Evolutionary conservation across 1,139 yeast genomes (phyloP), one percentile per base, ranked within the genome.

Genomic region (Geotrichum citri-aurantii): DNA sequence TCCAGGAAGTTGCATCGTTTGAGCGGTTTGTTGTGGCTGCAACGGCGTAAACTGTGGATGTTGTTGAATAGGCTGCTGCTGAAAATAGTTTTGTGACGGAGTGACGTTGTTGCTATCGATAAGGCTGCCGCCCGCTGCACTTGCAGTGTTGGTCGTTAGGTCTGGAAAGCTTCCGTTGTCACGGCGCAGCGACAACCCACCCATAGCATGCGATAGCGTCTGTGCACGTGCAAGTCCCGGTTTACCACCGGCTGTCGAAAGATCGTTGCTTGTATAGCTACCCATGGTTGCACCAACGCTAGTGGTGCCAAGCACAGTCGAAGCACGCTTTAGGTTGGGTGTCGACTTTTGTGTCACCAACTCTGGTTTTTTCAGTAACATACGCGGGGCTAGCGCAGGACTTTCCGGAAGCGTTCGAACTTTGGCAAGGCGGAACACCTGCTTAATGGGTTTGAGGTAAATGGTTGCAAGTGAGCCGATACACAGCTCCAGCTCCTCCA

Each of bases 391-490:
- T 54, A 88, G 73, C 0, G 92, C 93, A 0, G 93, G 89, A 50
- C 91, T 84, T 10, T 72, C 69, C 0, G 82, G 78, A 33, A 92
- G 72, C 23, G 71, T 68, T 60, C 80, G 84, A 3, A 79, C 74
- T 64, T 81, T 85, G 1, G 91, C 81, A 49, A 81, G 73, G 48
- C 96, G 75, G 75, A 92, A 91, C 1, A 92, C 91, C 64, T 83
- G 88, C 26, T 81, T 80, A 5, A 89, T 86, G 0, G 97, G 96
- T 66, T 90, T 88, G 64, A 91, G 75, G 67, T 91, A 92, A 29
- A 92, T 84, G 0, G 96, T 86, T 0, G 96, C 92, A 58, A 92
- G 74, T 0, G 91, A 77, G 0, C 97, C 97, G 48, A 92, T 84
- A 63, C 83, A 85, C 64, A 92, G 76, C 65, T 89, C 96, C 58